Evolutionary conservation across 306 rosid species (phyloP).

Genomic region (Gastrolobium villosum): DNA sequence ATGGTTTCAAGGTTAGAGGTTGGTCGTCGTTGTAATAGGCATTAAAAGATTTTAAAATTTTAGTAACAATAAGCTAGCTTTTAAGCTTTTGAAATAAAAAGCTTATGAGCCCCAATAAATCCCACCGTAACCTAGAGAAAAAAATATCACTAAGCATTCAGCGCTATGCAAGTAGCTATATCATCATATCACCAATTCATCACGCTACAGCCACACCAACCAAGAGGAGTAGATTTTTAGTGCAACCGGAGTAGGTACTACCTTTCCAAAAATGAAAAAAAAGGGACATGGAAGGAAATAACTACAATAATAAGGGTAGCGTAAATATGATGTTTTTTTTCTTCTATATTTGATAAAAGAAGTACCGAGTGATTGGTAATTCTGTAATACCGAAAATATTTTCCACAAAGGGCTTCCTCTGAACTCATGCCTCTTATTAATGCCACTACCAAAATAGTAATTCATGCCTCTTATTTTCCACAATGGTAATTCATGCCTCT

Average conservation of each 20-base stretch:
- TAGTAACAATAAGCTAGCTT: slow-evolving; percentile 12
- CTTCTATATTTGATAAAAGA: too few species aligned
- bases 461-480: slow-evolving; percentile 18
- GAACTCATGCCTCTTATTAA: slow-evolving; percentile 22
- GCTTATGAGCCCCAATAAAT: background rate
- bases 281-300: too few species aligned
- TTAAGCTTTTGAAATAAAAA: background rate
- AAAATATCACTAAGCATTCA: slow-evolving; percentile 21
- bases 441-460: slow-evolving; percentile 10
- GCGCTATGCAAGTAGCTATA: background rate
- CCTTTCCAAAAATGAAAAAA: too few species aligned
- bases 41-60: slow-evolving; percentile 11
- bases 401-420: background rate
- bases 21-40: slow-evolving; percentile 8
- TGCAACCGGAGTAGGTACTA: too few species aligned
- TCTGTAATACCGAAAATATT: too few species aligned
- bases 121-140: background rate
- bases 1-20: slow-evolving; percentile 13
- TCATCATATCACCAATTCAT: slow-evolving; percentile 22
- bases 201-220: background rate
- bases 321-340: too few species aligned
- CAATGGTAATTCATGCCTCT: slow-evolving; percentile 23
- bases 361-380: too few species aligned
- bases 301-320: too few species aligned
- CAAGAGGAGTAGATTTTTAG: too few species aligned